These are phyloP conservation scores for Sclerotinia nivalis DNA, from an alignment of 2,329 filamentous ascomycete genomes.

Conservation along the genomic window DNA sequence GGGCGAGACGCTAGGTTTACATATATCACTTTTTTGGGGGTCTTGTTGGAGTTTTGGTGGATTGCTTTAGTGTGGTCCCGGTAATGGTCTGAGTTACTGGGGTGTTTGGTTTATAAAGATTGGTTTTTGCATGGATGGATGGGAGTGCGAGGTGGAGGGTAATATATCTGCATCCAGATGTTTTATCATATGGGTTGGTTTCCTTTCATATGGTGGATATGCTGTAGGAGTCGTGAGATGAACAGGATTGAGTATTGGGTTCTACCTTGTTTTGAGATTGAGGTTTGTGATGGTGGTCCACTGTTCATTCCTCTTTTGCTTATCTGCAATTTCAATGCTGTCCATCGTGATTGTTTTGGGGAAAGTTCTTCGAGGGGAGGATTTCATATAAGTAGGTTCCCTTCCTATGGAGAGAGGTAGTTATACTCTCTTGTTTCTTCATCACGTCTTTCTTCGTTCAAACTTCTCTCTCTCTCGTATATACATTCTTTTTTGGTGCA, in stretches of 20 bases:
- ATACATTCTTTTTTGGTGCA: constrained; percentile 23
- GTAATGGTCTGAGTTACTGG: background rate
- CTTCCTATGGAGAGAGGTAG: background rate
- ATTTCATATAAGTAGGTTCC: constrained; percentile 20
- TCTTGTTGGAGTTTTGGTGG: background rate
- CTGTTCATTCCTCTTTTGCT: background rate
- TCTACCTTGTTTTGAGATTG: background rate
- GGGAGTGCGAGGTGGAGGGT: too few species aligned
- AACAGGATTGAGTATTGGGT: constrained; percentile 9
- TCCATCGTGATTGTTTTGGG: constrained; percentile 1
- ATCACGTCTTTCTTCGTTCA: constrained; percentile 17
- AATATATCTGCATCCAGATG: constrained; percentile 17
- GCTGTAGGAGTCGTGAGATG: background rate
- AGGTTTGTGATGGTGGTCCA: background rate
- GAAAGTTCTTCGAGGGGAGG: background rate
- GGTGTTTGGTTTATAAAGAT: background rate
- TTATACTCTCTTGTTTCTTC: constrained; percentile 9
- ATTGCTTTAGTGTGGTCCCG: too few species aligned
- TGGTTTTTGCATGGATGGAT: constrained; percentile 1
- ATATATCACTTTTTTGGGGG: background rate
- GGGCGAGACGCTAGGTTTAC: constrained; percentile 1
- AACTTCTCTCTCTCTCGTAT: background rate
- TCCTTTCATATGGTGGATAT: background rate
- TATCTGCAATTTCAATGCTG: background rate
- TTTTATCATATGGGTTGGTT: background rate